Evolutionary conservation across 2,329 filamentous ascomycete species (phyloP).

Genomic region (Exophiala viscosa): DNA sequence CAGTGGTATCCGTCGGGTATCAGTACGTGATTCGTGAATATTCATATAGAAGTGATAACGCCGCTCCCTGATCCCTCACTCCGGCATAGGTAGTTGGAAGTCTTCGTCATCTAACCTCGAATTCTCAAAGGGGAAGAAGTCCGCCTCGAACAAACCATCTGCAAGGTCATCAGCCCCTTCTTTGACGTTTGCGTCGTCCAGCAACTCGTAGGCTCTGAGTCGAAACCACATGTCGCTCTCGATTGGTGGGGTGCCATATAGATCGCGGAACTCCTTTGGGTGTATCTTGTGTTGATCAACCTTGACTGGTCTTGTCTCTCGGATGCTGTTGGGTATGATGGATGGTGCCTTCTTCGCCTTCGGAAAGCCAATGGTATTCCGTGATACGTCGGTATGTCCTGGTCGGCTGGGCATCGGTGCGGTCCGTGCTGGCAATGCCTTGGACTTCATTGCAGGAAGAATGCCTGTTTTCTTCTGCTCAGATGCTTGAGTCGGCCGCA

Average conservation of each 20-base stretch:
- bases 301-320: slow-evolving; percentile 21
- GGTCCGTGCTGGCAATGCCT: slow-evolving; percentile 36
- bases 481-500: slow-evolving; percentile 36
- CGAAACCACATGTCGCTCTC: slow-evolving; percentile 44
- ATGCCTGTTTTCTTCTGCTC: slow-evolving; percentile 40
- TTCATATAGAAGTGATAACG: slow-evolving; percentile 3
- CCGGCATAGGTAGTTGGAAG: slow-evolving; percentile 26
- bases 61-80: slow-evolving; percentile 1
- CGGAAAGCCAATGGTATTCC: slow-evolving; percentile 79
- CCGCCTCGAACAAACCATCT: slow-evolving; percentile 24
- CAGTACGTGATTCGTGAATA: slow-evolving; percentile 18
- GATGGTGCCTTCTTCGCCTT: slow-evolving; percentile 62
- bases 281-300: slow-evolving; percentile 32
- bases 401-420: slow-evolving; percentile 54
- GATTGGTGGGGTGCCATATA: slow-evolving; percentile 40
- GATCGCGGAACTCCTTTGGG: slow-evolving; percentile 41
- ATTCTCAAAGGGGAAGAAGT: slow-evolving; percentile 28
- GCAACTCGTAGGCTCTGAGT: slow-evolving; percentile 38
- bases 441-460: slow-evolving; percentile 21
- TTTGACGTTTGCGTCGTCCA: slow-evolving; percentile 32
- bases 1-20: slow-evolving; percentile 16
- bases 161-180: slow-evolving; percentile 31
- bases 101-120: slow-evolving; percentile 28
- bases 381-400: slow-evolving; percentile 64
- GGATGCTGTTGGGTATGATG: slow-evolving; percentile 30